Evolutionary conservation across 2,329 filamentous ascomycete species (phyloP), one percentile per base, ranked within the genome.

Genomic region (Fusarium torulosum): DNA sequence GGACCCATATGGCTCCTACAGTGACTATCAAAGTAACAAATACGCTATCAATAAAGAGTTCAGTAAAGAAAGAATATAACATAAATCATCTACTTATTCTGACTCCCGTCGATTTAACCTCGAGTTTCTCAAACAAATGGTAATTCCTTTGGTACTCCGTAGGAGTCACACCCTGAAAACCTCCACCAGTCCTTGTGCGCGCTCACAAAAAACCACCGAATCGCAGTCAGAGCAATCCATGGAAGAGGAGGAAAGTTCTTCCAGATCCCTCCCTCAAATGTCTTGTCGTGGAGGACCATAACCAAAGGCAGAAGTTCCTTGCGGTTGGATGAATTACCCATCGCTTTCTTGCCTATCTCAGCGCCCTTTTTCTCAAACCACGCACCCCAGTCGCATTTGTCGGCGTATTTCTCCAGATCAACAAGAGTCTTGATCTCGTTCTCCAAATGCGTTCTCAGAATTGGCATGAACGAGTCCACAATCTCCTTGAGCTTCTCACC

Each of bases 401-500:
- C 77, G 25, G 75, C 75, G 46, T 76, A 80, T 52, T 75, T 69
- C 8, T 71, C 68, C 17, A 82, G 67, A 2, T 49, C 71, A 38
- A 78, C 47, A 17, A 83, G 75, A 38, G 76, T 75, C 33, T 71
- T 68, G 42, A 83, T 78, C 64, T 83, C 81, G 8, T 80, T 75
- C 4, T 62, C 64, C 13, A 83, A 68, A 62, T 83, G 82, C 35
- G 72, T 51, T 37, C 67, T 65, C 53, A 83, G 63, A 6, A 65
- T 62, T 1, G 74, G 69, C 35, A 74, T 79, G 50, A 83, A 72
- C 10, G 65, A 65, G 41, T 72, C 65, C 23, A 72, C 69, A 4
- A 72, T 71, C n/a, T 23, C 14, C 17, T 43, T 46, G 10, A 72
- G 57, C 47, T 70, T 77, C 2, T 59, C 41, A 1, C 78, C 79